Evolutionary conservation across 345 rosid genomes (phyloP).

Genomic region (Citrus glauca): DNA sequence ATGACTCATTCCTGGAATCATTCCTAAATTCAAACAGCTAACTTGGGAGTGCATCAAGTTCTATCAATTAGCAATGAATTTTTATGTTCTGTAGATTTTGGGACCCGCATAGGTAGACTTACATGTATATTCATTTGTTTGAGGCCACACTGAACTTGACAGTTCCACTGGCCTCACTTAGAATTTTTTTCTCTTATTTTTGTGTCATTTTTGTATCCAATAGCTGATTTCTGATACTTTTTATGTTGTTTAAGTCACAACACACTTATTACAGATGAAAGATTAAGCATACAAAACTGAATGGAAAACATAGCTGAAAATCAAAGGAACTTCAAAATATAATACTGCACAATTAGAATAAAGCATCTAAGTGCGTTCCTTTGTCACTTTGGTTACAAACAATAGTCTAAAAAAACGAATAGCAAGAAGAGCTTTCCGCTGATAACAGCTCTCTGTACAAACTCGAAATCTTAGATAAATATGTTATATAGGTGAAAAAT

Average conservation of each 20-base stretch:
- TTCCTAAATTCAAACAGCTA: constrained; percentile 33
- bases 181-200: neutral
- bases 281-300: neutral
- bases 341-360: neutral
- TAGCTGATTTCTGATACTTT: neutral
- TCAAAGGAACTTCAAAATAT: neutral
- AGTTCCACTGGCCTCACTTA: constrained; percentile 7
- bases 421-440: neutral
- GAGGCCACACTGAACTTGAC: constrained; percentile 7
- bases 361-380: neutral
- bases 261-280: neutral
- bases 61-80: neutral
- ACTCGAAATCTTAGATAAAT: constrained; percentile 2
- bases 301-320: neutral
- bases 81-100: constrained; percentile 3
- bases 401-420: neutral
- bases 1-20: constrained; percentile 48
- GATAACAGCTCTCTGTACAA: neutral
- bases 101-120: neutral
- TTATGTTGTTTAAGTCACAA: neutral
- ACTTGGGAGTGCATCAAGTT: constrained; percentile 1
- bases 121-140: constrained; percentile 40
- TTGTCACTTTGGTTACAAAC: neutral
- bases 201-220: neutral
- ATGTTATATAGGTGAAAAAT: neutral